Conservation (phyloP, 2,329 filamentous ascomycete genomes). For the Coleophoma eucalyptorum region DNA sequence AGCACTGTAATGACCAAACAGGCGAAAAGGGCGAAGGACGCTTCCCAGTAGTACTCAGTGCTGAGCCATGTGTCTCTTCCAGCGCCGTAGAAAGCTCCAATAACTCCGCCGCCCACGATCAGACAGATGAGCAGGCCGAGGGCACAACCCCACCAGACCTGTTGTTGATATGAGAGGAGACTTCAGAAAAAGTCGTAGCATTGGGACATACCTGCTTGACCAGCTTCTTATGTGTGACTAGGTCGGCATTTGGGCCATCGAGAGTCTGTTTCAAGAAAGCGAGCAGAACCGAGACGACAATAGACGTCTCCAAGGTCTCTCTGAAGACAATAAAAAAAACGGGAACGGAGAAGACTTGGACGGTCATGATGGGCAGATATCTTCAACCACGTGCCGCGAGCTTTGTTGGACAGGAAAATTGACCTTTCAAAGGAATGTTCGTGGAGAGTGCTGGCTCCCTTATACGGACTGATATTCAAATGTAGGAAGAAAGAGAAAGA, state of each 20-base stretch:
- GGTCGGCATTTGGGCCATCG: conserved; percentile 57
- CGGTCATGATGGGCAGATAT: conserved; percentile 41
- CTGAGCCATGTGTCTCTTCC: conserved; percentile 63
- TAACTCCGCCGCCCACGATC: conserved; percentile 54
- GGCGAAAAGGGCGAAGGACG: conserved; percentile 71
- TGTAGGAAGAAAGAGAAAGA: too few species aligned
- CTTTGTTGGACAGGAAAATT: too few species aligned
- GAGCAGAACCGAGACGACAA: conserved; percentile 83
- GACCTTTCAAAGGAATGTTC: too few species aligned
- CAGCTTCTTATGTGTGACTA: conserved; percentile 61
- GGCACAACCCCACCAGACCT: conserved; percentile 56
- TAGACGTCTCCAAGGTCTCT: conserved; percentile 77
- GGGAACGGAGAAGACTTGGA: conserved; percentile 71
- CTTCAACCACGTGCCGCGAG: background rate
- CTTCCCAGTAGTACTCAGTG: conserved; percentile 78
- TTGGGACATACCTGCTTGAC: conserved; percentile 44
- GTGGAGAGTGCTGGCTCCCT: too few species aligned
- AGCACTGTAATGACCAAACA: conserved; percentile 77
- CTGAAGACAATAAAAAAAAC: conserved; percentile 91
- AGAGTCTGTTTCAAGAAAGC: conserved; percentile 83
- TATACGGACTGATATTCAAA: too few species aligned
- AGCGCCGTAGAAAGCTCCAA: conserved; percentile 63
- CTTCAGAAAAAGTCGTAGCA: background rate
- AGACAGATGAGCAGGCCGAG: conserved; percentile 52
- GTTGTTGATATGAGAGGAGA: background rate